Conservation (phyloP, 257 asterid genomes). For the Nicotiana otophora region DNA sequence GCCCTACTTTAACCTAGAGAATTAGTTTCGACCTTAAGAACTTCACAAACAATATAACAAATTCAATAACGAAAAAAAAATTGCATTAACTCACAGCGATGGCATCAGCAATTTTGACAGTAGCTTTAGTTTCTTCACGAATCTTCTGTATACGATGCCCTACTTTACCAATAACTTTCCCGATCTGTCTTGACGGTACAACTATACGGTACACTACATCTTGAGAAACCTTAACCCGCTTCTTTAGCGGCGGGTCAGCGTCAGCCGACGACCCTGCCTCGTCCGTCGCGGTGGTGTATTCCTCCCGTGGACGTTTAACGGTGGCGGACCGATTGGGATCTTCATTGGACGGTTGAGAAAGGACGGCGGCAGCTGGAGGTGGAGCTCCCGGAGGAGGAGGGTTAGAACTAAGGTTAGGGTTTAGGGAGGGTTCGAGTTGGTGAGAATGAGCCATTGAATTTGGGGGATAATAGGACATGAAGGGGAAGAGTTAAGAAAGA, state of each 20-base stretch:
- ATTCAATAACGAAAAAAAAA: background rate
- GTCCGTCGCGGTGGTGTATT: constrained; percentile 30
- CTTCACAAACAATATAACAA: background rate
- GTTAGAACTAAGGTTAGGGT: constrained; percentile 24
- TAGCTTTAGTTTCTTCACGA: constrained; percentile 81
- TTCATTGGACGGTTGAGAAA: constrained; percentile 20
- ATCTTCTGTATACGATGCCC: constrained; percentile 92
- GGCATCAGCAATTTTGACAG: constrained; percentile 84
- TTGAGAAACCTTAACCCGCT: constrained; percentile 57
- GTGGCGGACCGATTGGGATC: constrained; percentile 21
- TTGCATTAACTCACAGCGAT: constrained; percentile 35
- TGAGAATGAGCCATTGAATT: constrained; percentile 38
- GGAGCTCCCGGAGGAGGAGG: constrained; percentile 24
- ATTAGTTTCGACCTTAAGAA: background rate
- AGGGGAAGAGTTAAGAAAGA: background rate
- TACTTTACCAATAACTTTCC: constrained; percentile 88
- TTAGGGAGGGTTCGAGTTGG: constrained; percentile 19
- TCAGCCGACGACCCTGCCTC: constrained; percentile 37
- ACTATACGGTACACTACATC: constrained; percentile 81
- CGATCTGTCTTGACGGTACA: constrained; percentile 91
- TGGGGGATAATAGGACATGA: constrained; percentile 1
- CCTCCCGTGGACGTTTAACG: constrained; percentile 69
- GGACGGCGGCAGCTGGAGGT: constrained; percentile 3
- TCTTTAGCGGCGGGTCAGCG: constrained; percentile 51
- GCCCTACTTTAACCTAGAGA: background rate